Base-by-base conservation (phyloP, 83 land plant species). In the Isoetes engelmannii region DNA sequence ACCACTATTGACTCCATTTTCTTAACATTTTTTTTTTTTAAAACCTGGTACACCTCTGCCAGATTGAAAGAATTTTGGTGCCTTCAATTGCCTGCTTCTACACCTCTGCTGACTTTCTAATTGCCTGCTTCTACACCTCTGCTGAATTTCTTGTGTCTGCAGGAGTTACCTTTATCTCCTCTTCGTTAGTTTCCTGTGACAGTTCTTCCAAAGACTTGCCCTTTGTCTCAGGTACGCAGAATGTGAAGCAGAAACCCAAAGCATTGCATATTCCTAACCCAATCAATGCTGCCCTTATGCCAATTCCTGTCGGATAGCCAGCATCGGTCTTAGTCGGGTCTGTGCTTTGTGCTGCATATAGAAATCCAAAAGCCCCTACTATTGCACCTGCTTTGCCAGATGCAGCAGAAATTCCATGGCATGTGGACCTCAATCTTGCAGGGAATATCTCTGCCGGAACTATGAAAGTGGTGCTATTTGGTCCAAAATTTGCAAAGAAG, bases 381-480 rank as follows among this genome's bases (percentile, higher is more conserved):
- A 66, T 66, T 5, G 68, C 68, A 41, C 68, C 68, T 13, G 68
- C 68, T 47, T 66, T 66, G 5, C 57, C 68, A 17, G 68, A 44
- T 5, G 68, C 68, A 5, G 68, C 47, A 5, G 68, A 66, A 18
- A 66, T 66, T 37, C 68, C 68, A 15, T 66, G 68, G 7, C 68
- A 66, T 4, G 68, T 66, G 5, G 68, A 66, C 7, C 68, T 37
- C 10, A 66, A 9, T 3, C 68, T 44, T 5, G 68, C 68, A 5
- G 68, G 68, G 64, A 66, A 66, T 5, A 66, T 47, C 68, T 66
- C 68, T n/a, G 68, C 68, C 4, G 68, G 68, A 50, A 66, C 47
- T 47, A 66, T 66, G 64, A 66, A 66, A 5, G 68, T 66, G 47
- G 68, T 66, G 15, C 37, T 50, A 4, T 66, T 66, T 6, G 68